Evolutionary conservation across 2,329 filamentous ascomycete species (phyloP), one percentile per base, ranked within the genome.

Genomic region (Periconia macrospinosa): DNA sequence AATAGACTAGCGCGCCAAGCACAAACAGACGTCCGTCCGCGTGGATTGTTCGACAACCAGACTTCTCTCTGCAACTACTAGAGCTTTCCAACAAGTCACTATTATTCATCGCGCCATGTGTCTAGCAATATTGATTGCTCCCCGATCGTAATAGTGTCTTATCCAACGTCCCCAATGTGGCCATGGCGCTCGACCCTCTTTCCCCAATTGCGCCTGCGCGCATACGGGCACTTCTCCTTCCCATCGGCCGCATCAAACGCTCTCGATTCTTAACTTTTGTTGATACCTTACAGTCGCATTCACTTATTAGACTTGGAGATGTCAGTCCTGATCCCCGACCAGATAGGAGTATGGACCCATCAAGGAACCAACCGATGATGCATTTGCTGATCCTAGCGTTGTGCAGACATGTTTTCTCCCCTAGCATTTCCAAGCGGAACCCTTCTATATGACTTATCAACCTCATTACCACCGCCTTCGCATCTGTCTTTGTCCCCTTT

Each of bases 191-290:
- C 78, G 93, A 97, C 81, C 87, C 90, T 75, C 85, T 96, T 74
- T 89, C 92, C 74, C 92, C 93, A 76, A 86, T 92, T 79, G 90
- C 92, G 76, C 92, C 92, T 72, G 93, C 92, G 78, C 89, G 90
- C 82, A 86, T 97, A 71, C 90, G 90, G 79, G 91, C 89, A 58
- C 84, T 97, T 65, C 84, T 96, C 55, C 80, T 97, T 57, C 94
- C 94, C 50, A 82, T 96, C 62, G 93, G 93, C 49, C 88, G 85
- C 70, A 94, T 97, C 73, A 92, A 87, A 72, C 85, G 87, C 56
- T 87, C 89, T 49, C 85, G 90, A 55, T 97, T 97, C 75, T 76
- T 86, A 63, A 81, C 83, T 60, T 96, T 96, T 72, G 83, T 93
- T 60, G 83, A 88, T 58, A 85, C 91, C 66, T 80, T 99, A 56